These are phyloP conservation scores for Bruguiera parviflora DNA, from an alignment of 345 rosid genomes.

Conservation along the genomic window DNA sequence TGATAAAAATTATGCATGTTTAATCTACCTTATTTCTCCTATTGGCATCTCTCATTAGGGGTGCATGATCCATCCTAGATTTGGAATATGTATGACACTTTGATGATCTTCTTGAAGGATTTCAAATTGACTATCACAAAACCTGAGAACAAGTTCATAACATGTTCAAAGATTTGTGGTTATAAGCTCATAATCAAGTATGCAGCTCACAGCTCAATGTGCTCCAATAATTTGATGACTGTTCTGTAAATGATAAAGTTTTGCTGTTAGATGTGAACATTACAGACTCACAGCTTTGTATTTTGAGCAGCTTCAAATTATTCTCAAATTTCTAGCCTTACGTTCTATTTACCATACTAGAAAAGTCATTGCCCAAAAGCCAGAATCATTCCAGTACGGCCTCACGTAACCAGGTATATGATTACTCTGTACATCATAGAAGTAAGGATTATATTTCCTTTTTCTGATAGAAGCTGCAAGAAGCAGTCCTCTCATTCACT, in stretches of 20 bases:
- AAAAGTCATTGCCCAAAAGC: slow-evolving; percentile 27
- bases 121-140: neutral
- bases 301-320: neutral
- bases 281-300: too few relatives aligned
- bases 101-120: neutral
- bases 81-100: neutral
- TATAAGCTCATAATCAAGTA: neutral
- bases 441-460: neutral
- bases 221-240: neutral
- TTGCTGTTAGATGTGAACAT: neutral
- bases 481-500: slow-evolving; percentile 16
- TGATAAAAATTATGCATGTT: slow-evolving; percentile 10
- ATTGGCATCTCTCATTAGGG: too few relatives aligned
- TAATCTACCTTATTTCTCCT: neutral
- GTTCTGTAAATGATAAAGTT: neutral
- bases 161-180: neutral
- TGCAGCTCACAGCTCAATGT: neutral
- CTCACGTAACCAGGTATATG: slow-evolving; percentile 44
- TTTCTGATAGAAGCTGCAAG: neutral
- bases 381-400: slow-evolving; percentile 32
- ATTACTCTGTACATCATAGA: neutral
- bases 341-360: slow-evolving; percentile 21
- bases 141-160: neutral
- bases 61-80: neutral
- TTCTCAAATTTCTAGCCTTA: slow-evolving; percentile 11